phyloP scores from a whole-genome alignment of 2,329 filamentous ascomycete species.

The Paracorniculantispora psalliotae region DNA sequence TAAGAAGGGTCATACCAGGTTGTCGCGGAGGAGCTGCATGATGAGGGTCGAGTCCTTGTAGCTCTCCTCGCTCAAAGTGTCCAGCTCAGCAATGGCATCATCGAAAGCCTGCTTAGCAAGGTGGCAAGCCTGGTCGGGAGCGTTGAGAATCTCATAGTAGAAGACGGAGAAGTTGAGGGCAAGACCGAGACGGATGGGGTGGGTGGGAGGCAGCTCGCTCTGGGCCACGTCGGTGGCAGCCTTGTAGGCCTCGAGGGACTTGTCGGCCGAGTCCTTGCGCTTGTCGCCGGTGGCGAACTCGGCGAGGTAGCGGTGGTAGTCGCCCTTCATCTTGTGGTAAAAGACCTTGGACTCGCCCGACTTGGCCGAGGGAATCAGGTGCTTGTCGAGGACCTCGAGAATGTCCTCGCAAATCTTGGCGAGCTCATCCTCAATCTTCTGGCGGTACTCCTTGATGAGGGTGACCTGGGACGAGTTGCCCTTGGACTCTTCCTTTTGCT shows the following conservation, averaged over 20 bases:
- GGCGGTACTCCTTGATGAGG: slow-evolving; percentile 96
- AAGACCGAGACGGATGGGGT: slow-evolving; percentile 95
- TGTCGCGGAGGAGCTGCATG: slow-evolving; percentile 97
- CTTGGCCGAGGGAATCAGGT: slow-evolving; percentile 90
- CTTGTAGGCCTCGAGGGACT: slow-evolving; percentile 97
- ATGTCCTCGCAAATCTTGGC: slow-evolving; percentile 98
- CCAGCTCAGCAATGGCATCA: slow-evolving; percentile 94
- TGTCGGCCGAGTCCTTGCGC: slow-evolving; percentile 90
- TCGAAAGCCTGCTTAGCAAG: slow-evolving; percentile 99
- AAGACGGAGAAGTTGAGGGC: slow-evolving; percentile 99
- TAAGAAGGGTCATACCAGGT: slow-evolving; percentile 73
- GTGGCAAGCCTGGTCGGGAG: slow-evolving; percentile 95
- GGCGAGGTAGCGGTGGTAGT: slow-evolving; percentile 98
- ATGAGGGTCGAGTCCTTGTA: slow-evolving; percentile 99
- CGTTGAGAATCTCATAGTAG: slow-evolving; percentile 99
- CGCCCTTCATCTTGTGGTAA: slow-evolving; percentile 99
- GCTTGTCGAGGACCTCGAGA: slow-evolving; percentile 87
- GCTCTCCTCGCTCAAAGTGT: slow-evolving; percentile 95
- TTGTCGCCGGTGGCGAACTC: slow-evolving; percentile 93
- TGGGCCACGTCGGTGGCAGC: slow-evolving; percentile 94
- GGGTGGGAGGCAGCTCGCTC: slow-evolving; percentile 93
- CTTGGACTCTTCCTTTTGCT: slow-evolving; percentile 99
- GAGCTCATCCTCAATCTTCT: slow-evolving; percentile 96
- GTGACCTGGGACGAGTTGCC: slow-evolving; percentile 86
- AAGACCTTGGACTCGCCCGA: slow-evolving; percentile 98